Percentiles rank a stretch among this genome's conserved stretches.
phyloP scores from a whole-genome alignment of 352 stramenopile species.

The Phytophthora vignae region DNA sequence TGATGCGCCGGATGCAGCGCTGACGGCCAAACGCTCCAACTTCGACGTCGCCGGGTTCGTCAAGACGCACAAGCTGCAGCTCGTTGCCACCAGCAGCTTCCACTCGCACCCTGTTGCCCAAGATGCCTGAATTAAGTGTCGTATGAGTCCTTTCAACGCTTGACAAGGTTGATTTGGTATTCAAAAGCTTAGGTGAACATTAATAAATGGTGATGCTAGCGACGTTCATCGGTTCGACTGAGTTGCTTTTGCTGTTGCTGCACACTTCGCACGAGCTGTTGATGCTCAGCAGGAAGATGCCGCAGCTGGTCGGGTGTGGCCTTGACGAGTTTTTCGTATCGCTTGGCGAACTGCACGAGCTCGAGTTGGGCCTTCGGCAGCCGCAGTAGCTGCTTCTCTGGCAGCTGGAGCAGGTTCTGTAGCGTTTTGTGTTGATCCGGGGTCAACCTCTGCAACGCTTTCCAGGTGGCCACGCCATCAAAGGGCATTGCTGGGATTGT shows the following conservation, averaged over 20 bases:
- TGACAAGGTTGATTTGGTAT: constrained; percentile 5
- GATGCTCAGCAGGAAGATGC: constrained; percentile 46
- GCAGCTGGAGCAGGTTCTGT: constrained; percentile 45
- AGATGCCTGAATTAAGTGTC: constrained; percentile 17
- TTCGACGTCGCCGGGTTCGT: constrained; percentile 61
- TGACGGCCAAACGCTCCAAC: constrained; percentile 48
- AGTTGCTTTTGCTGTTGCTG: constrained; percentile 29
- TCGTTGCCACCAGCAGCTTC: constrained; percentile 48
- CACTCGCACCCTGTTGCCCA: constrained; percentile 45
- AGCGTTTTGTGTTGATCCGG: constrained; percentile 50
- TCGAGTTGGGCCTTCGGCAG: constrained; percentile 50
- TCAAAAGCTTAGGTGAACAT: constrained; percentile 1
- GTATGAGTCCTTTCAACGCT: not conserved
- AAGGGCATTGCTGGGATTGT: not conserved
- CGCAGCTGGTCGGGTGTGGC: constrained; percentile 44
- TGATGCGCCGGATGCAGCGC: constrained; percentile 20
- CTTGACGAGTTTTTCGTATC: constrained; percentile 52
- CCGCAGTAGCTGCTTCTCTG: constrained; percentile 44
- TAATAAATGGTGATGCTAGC: constrained; percentile 5
- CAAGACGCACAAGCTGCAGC: constrained; percentile 38
- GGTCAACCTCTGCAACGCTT: constrained; percentile 32
- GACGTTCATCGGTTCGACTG: constrained; percentile 6
- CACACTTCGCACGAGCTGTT: constrained; percentile 51
- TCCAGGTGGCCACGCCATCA: constrained; percentile 14
- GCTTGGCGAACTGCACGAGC: constrained; percentile 63